Percentiles rank a stretch among this genome's conserved stretches.
phyloP scores from a whole-genome alignment of 148 eudicot genomes.

The Pouteria glomerata region DNA sequence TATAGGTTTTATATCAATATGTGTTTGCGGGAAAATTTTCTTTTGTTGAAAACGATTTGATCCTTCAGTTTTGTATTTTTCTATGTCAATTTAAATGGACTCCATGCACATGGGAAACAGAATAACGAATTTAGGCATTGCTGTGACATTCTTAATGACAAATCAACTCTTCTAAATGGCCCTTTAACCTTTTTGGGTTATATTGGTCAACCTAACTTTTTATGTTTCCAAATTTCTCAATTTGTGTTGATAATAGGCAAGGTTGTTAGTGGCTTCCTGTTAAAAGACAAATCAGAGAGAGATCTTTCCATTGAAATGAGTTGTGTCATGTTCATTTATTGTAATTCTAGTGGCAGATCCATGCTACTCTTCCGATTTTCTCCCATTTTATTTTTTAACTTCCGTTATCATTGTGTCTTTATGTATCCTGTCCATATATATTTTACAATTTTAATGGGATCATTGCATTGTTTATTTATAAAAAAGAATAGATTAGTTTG shows the following conservation, averaged over 20 bases:
- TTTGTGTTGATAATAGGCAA: neutral
- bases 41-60: neutral
- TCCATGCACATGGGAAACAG: neutral
- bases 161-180: neutral
- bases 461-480: too few species aligned
- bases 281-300: neutral
- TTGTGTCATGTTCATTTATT: too few species aligned
- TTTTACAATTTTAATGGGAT: too few species aligned
- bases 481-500: too few species aligned
- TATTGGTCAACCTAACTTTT: neutral
- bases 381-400: too few species aligned
- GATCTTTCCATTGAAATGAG: neutral
- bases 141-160: neutral
- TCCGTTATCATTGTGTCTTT: too few species aligned
- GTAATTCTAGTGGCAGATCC: too few species aligned
- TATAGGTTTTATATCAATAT: neutral
- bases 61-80: neutral
- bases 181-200: neutral
- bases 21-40: neutral
- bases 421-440: too few species aligned
- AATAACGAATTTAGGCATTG: neutral
- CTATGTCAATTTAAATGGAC: neutral
- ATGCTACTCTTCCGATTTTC: too few species aligned
- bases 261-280: neutral
- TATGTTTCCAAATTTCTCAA: neutral